Evolutionary conservation across 2,329 filamentous ascomycete species (phyloP), one percentile per base, ranked within the genome.

Genomic region (Alternaria triticina): DNA sequence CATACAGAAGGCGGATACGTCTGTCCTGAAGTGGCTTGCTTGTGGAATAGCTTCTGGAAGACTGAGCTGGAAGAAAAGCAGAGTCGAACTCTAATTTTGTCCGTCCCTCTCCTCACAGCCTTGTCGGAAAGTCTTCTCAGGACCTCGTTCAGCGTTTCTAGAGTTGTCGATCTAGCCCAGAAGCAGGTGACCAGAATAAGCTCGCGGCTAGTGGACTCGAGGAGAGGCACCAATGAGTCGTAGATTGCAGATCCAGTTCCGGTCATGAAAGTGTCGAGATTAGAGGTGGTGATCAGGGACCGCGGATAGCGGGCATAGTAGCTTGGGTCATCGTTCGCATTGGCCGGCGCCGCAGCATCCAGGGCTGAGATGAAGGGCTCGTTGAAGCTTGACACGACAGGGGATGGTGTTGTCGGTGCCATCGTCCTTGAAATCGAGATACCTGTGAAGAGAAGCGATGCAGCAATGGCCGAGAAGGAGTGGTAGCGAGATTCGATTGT

Each of bases 161-260:
- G 82, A 0, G 88, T 90, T 2, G 84, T 79, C 0, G 91, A 94
- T 0, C 83, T 82, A 0, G 92, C 89, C 91, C 92, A 94, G 80
- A 94, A 96, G 78, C 92, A 95, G 9, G 92, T 95, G 7, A 94
- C 90, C 45, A 96, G 84, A 62, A 94, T 87, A 27, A 94, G 82
- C 71, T 93, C 91, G 51, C 84, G 80, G 36, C 85, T 82, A 3
- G 91, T 89, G 1, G 80, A 75, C 5, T 87, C 80, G 4, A 94
- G 85, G 9, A 88, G 87, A 2, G 90, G 88, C 0, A 90, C 79
- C 7, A 93, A 82, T 4, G 77, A 72, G 3, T 70, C 51, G 72
- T 80, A 84, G 55, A 86, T 79, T 8, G 75, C 70, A 20, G 77
- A 78, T 46, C 83, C 84, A 2, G 82, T 84, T 11, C 83, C 83